These are phyloP conservation scores for Porphyrellus sp. DNA, from an alignment of 1,284 basidiomycete genomes.

Conservation along the genomic window DNA sequence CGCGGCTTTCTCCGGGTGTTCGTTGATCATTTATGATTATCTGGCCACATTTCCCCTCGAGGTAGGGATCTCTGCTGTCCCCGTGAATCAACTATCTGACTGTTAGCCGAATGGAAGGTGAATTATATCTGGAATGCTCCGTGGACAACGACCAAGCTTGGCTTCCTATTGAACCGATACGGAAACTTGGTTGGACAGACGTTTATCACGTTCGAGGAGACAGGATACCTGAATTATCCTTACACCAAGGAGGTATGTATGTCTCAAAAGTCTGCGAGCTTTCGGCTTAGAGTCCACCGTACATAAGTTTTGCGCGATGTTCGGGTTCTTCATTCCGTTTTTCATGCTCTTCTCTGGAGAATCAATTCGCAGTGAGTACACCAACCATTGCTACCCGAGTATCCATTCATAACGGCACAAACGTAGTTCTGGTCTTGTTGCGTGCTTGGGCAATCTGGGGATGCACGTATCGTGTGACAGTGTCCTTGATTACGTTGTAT, in stretches of 20 bases:
- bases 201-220: constrained; percentile 9
- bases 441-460: constrained; percentile 17
- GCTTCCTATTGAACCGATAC: constrained; percentile 19
- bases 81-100: not conserved
- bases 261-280: not conserved
- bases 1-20: not conserved
- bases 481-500: constrained; percentile 5
- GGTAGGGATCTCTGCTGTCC: not conserved
- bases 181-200: constrained; percentile 14
- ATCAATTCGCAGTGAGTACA: constrained; percentile 15
- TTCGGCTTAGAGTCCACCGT: not conserved
- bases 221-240: not conserved
- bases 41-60: constrained; percentile 13
- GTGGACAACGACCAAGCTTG: constrained; percentile 7
- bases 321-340: not conserved
- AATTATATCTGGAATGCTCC: constrained; percentile 14
- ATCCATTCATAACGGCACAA: not conserved
- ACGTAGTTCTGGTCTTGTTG: constrained; percentile 18
- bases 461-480: constrained; percentile 5
- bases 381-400: not conserved
- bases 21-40: constrained; percentile 2
- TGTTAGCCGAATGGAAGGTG: constrained; percentile 3
- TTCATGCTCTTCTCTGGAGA: constrained; percentile 7
- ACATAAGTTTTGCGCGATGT: constrained; percentile 7
- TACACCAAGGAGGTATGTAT: constrained; percentile 2